Evolutionary conservation across 225 moss, liverwort and hornwort species (phyloP).

Genomic region (Straminergon stramineum): DNA sequence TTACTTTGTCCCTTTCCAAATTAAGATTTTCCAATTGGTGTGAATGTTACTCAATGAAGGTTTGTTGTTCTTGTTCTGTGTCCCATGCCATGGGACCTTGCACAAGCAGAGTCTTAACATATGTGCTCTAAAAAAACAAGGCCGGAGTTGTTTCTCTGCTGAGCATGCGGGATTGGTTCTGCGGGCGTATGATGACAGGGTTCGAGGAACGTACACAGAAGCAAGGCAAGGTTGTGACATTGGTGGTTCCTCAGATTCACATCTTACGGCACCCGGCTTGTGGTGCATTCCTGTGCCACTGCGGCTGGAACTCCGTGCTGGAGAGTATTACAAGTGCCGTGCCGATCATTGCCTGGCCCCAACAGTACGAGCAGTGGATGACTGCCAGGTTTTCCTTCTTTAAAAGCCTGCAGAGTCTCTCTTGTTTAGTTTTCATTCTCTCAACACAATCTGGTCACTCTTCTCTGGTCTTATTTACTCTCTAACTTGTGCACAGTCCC

Average conservation of each 20-base stretch:
- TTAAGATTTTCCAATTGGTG: no score
- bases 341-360: conserved; percentile 22
- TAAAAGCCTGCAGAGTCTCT: neutral
- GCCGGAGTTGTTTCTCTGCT: neutral
- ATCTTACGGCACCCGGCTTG: conserved; percentile 13
- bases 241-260: conserved; percentile 8
- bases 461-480: neutral
- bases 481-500: no score
- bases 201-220: conserved; percentile 18
- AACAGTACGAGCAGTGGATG: conserved; percentile 14
- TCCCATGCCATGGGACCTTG: no score
- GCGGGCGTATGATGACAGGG: neutral
- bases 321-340: neutral
- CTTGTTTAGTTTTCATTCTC: neutral
- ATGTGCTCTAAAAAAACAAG: neutral
- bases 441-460: neutral
- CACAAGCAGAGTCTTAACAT: neutral
- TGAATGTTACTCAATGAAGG: no score
- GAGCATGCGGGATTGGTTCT: neutral
- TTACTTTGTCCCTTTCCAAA: no score
- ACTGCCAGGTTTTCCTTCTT: conserved; percentile 4
- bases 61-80: no score
- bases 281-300: conserved; percentile 16
- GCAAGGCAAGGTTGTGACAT: neutral
- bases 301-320: conserved; percentile 25